phyloP scores from a whole-genome alignment of 2,329 filamentous ascomycete species.

The Escovopsis sp. region DNA sequence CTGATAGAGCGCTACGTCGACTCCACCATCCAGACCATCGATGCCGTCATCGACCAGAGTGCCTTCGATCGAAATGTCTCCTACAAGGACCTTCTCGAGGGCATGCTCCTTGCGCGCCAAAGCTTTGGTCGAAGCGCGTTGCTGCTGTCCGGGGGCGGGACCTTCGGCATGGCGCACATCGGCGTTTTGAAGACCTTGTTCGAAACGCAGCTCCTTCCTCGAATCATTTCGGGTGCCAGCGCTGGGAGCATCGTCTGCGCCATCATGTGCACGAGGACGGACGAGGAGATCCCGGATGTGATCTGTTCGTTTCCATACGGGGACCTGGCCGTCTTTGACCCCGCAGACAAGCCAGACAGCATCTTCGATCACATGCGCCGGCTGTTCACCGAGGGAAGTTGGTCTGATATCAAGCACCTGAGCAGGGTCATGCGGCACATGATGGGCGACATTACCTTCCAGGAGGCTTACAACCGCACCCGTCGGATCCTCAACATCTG shows the following conservation, averaged over 20 bases:
- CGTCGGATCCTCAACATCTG: conserved; percentile 85
- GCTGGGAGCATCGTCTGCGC: conserved; percentile 77
- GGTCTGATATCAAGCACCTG: conserved; percentile 74
- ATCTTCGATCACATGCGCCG: conserved; percentile 55
- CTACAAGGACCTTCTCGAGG: conserved; percentile 46
- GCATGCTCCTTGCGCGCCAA: conserved; percentile 56
- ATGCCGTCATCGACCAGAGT: conserved; percentile 51
- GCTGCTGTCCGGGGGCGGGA: conserved; percentile 71
- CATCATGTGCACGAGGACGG: conserved; percentile 62
- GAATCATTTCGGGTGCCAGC: conserved; percentile 77
- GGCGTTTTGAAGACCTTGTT: conserved; percentile 74
- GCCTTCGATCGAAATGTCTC: conserved; percentile 38
- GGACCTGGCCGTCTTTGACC: conserved; percentile 69
- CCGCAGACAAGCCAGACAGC: conserved; percentile 41
- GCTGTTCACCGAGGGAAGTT: conserved; percentile 65
- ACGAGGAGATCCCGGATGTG: conserved; percentile 60
- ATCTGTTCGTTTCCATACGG: conserved; percentile 60
- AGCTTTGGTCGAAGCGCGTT: conserved; percentile 76
- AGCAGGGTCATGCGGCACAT: conserved; percentile 66
- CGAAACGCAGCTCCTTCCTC: conserved; percentile 59
- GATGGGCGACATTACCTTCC: conserved; percentile 83
- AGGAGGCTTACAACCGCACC: conserved; percentile 91
- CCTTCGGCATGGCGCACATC: conserved; percentile 85
- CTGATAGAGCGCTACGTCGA: conserved; percentile 80
- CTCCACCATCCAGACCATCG: conserved; percentile 60